phyloP scores from a whole-genome alignment of 805 yeast species.

The Brettanomyces naardenensis region DNA sequence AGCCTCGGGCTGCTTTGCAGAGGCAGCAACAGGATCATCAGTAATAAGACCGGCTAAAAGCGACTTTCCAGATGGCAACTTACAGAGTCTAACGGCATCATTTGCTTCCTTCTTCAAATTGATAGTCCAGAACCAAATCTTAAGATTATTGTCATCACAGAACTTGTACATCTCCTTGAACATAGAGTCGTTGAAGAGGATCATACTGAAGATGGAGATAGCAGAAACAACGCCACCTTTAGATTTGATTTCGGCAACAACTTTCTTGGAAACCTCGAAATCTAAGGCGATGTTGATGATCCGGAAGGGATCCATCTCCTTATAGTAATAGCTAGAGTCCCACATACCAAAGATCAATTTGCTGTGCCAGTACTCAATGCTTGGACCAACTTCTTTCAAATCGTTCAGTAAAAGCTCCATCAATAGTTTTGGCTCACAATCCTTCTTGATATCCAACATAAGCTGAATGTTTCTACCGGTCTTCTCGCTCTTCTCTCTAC shows the following conservation, averaged over 20 bases:
- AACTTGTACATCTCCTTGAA: conserved; percentile 12
- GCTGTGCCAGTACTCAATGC: conserved; percentile 24
- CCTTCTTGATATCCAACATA: conserved; percentile 31
- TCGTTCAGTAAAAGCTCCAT: conserved; percentile 18
- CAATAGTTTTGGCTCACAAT: conserved; percentile 22
- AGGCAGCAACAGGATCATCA: conserved; percentile 13
- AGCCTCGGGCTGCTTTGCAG: conserved; percentile 1
- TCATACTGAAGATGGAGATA: conserved; percentile 17
- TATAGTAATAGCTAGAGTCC: conserved; percentile 22
- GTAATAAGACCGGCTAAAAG: conserved; percentile 16
- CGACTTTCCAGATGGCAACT: conserved; percentile 3
- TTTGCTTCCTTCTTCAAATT: conserved; percentile 19
- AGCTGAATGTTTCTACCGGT: conserved; percentile 30
- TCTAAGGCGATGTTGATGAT: conserved; percentile 26
- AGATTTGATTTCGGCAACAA: conserved; percentile 15
- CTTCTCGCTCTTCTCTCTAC: conserved; percentile 32
- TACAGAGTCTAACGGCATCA: conserved; percentile 10
- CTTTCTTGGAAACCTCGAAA: conserved; percentile 12
- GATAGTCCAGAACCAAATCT: conserved; percentile 31
- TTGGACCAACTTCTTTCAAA: conserved; percentile 14
- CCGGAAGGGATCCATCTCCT: conserved; percentile 20
- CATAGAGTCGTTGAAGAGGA: conserved; percentile 16
- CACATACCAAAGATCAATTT: conserved; percentile 31
- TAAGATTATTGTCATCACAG: conserved; percentile 13
- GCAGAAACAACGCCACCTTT: conserved; percentile 14